These are phyloP conservation scores for Prunus davidiana DNA, from an alignment of 306 rosid genomes.

Conservation along the genomic window DNA sequence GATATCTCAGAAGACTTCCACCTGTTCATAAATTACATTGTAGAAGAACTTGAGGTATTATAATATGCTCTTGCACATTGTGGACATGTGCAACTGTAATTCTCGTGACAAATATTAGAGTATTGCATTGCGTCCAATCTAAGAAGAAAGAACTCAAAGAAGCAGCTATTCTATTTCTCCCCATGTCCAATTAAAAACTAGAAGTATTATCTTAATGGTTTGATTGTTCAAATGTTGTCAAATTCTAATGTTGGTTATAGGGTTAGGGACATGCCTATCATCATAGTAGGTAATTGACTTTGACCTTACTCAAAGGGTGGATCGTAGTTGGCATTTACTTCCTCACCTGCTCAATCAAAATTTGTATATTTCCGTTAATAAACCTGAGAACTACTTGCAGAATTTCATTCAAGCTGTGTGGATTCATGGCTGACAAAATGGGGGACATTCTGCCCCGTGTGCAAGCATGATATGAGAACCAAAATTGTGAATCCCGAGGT, in stretches of 20 bases:
- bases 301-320: background rate
- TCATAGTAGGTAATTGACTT: background rate
- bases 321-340: background rate
- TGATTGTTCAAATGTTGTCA: background rate
- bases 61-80: background rate
- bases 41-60: background rate
- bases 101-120: background rate
- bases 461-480: slow-evolving; percentile 37
- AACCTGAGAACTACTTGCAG: slow-evolving; percentile 25
- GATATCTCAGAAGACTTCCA: background rate
- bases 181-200: background rate
- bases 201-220: background rate
- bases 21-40: background rate
- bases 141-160: background rate
- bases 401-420: slow-evolving; percentile 40
- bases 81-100: background rate
- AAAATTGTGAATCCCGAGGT: slow-evolving; percentile 30
- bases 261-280: slow-evolving; percentile 1
- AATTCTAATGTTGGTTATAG: background rate
- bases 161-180: background rate
- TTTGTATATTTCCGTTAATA: slow-evolving; percentile 4
- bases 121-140: background rate
- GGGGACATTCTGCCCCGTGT: slow-evolving; percentile 39
- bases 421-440: slow-evolving; percentile 42
- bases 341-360: background rate